phyloP scores from a whole-genome alignment of 805 yeast species.

The Kluyveromyces siamensis region DNA sequence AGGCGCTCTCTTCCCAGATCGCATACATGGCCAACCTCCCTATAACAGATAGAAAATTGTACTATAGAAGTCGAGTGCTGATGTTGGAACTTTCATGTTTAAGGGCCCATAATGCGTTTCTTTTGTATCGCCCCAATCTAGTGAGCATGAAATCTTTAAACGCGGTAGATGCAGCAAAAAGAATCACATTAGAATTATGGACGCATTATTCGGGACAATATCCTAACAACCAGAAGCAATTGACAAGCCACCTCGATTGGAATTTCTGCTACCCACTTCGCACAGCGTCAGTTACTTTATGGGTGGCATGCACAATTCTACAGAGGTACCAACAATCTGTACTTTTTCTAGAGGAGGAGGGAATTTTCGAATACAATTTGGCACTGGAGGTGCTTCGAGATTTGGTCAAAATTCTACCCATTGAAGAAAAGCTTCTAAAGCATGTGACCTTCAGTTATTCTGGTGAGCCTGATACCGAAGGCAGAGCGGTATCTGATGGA shows the following conservation, averaged over 20 bases:
- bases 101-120: slow-evolving; percentile 2
- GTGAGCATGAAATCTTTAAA: background rate
- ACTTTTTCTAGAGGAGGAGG: background rate
- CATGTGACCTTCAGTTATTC: background rate
- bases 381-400: slow-evolving; percentile 3
- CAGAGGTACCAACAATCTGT: slow-evolving; percentile 1
- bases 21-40: background rate
- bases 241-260: slow-evolving; percentile 4
- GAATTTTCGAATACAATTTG: slow-evolving; percentile 1
- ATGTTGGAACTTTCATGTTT: slow-evolving; percentile 4
- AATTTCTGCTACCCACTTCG: slow-evolving; percentile 5
- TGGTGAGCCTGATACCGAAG: too few species aligned
- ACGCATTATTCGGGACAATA: slow-evolving; percentile 2
- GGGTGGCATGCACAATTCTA: slow-evolving; percentile 2
- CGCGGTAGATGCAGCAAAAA: slow-evolving; percentile 3
- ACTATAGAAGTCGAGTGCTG: background rate
- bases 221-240: slow-evolving; percentile 1
- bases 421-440: background rate
- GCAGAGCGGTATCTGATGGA: too few species aligned
- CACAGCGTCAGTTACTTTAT: slow-evolving; percentile 4
- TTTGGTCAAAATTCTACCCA: slow-evolving; percentile 3
- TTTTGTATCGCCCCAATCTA: slow-evolving; percentile 4
- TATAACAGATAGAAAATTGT: background rate
- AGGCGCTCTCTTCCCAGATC: background rate
- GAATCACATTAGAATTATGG: slow-evolving; percentile 4